Base-by-base conservation (phyloP, 371 early-diverging fungal species). In the Mucor mucedo region DNA sequence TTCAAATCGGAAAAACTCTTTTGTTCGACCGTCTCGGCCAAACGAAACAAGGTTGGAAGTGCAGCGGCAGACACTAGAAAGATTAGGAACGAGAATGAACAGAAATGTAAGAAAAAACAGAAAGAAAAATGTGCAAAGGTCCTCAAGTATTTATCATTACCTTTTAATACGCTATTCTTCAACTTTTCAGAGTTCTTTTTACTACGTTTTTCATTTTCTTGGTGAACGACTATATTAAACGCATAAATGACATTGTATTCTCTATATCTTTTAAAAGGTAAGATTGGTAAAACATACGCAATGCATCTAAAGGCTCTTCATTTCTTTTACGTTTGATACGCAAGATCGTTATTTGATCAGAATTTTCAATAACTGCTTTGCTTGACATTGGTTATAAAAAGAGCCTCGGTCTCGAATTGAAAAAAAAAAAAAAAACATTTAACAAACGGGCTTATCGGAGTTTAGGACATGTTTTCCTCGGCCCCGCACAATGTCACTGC, bases 271-370 rank as follows among this genome's bases (percentile, higher is more conserved):
- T 44, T n/a, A 2, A 10, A n/a, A 44, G 13, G 14, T 4, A 41
- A 41, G 14, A 9, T 41, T 41, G 8, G 35, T 32, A 13, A 30
- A 48, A 30, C 62, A 72, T 84, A 87, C 89, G 77, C 39, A 92
- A 78, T 4, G 91, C 89, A 38, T 91, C 91, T 4, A 91, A 68
- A 2, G 93, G 93, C 62, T 92, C 91, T 56, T 91, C 91, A 48
- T 73, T 81, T 57, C 93, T 85, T 70, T 89, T 91, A 48, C 93
- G 89, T 70, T 92, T 92, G 60, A 92, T 87, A 7, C 93, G 83
- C 28, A 92, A 75, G 59, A 92, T 85, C 2, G 90, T 89, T 7
- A 88, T 59, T 42, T 77, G 77, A 10, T 55, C 50, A 73, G 74
- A 32, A 21, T 29, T 48, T 29, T 45, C 16, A 16, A 14, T 33